phyloP scores from a whole-genome alignment of 2,329 filamentous ascomycete species.

The Lecanicillium sp. region DNA sequence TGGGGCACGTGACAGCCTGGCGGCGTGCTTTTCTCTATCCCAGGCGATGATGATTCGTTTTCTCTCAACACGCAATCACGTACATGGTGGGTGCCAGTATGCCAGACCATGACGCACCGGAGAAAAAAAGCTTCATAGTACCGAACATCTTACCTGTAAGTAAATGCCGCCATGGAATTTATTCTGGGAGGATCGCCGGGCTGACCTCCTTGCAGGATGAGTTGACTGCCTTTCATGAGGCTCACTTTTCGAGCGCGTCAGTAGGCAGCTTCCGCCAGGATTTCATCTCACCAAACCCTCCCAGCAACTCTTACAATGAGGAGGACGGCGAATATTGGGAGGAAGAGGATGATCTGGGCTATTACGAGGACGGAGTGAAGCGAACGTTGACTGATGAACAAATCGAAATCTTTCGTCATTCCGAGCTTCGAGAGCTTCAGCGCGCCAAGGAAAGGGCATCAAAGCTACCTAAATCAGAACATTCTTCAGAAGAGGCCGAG shows the following conservation, averaged over 20 bases:
- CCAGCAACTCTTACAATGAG: conserved; percentile 23
- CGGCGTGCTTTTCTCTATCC: background rate
- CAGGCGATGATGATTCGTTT: background rate
- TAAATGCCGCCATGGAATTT: background rate
- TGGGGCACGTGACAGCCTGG: conserved; percentile 9
- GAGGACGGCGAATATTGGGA: conserved; percentile 25
- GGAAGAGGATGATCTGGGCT: conserved; percentile 66
- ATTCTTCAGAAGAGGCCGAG: conserved; percentile 15
- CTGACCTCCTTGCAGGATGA: conserved; percentile 46
- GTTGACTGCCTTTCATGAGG: conserved; percentile 49
- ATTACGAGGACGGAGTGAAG: conserved; percentile 80
- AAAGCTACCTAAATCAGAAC: conserved; percentile 5
- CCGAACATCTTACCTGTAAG: conserved; percentile 9
- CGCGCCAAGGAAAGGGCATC: conserved; percentile 39
- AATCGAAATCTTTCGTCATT: conserved; percentile 84
- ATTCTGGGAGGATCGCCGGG: background rate
- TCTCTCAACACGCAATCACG: background rate
- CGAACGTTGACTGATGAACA: conserved; percentile 88
- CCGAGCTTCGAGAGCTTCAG: conserved; percentile 70
- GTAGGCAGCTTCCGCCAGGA: conserved; percentile 39
- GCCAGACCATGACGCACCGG: conserved; percentile 1
- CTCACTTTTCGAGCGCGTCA: conserved; percentile 51
- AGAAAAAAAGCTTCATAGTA: background rate
- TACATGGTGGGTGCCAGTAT: background rate
- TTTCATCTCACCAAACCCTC: conserved; percentile 33